phyloP scores from a whole-genome alignment of 2,329 filamentous ascomycete genomes.

The Fusarium sp. region DNA sequence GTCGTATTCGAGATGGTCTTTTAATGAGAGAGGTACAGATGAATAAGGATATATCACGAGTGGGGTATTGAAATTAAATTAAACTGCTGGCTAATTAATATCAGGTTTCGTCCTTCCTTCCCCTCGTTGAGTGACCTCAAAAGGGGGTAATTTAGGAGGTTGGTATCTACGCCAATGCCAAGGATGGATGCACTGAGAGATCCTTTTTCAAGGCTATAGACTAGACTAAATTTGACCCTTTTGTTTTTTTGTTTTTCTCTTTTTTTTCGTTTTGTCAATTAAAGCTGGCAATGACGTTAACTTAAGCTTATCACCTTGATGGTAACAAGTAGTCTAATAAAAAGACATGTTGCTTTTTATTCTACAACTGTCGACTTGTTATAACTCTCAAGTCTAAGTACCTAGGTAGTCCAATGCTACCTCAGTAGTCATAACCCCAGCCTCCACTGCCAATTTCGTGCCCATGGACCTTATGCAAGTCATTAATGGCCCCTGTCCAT shows the following conservation, averaged over 20 bases:
- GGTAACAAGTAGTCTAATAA: not conserved
- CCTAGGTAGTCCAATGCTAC: not conserved
- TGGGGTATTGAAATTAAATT: conserved; percentile 12
- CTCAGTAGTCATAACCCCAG: not conserved
- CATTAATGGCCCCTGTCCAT: conserved; percentile 5
- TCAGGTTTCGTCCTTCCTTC: conserved; percentile 16
- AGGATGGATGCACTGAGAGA: conserved; percentile 11
- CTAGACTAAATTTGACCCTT: no score
- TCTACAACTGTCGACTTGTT: not conserved
- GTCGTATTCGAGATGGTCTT: conserved; percentile 22
- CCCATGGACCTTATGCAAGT: conserved; percentile 5
- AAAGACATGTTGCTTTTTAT: not conserved
- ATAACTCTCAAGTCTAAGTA: not conserved
- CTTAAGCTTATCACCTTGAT: not conserved
- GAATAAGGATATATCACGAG: conserved; percentile 13
- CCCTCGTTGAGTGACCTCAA: conserved; percentile 24
- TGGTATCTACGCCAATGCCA: conserved; percentile 25
- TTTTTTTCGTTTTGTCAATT: no score
- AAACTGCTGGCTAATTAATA: conserved; percentile 10
- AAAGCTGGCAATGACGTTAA: conserved; percentile 19
- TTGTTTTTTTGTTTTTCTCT: no score
- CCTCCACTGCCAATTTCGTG: not conserved
- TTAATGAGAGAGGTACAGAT: not conserved
- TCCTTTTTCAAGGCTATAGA: conserved; percentile 3
- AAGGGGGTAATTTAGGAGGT: conserved; percentile 32